These are phyloP conservation scores for Psilocybe cyanescens DNA, from an alignment of 768 basidiomycete species.

Conservation along the genomic window DNA sequence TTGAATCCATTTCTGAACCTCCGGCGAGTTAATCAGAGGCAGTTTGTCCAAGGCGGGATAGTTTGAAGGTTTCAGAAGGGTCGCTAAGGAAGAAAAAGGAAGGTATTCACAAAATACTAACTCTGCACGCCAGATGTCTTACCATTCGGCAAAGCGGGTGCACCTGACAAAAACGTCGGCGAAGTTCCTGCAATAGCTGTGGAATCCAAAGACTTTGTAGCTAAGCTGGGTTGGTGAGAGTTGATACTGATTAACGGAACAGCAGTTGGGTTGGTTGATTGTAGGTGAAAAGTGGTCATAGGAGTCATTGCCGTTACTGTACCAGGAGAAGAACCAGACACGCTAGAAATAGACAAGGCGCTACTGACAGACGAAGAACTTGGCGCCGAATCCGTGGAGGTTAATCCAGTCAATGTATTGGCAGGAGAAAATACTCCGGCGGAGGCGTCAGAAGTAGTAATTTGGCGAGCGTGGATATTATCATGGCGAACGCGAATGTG, in stretches of 20 bases:
- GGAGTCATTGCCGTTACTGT: background rate
- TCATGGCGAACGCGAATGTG: background rate
- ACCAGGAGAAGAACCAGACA: conserved; percentile 7
- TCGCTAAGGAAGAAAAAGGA: conserved; percentile 33
- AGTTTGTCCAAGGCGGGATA: conserved; percentile 70
- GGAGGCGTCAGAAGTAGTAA: conserved; percentile 24
- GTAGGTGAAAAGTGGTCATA: conserved; percentile 1
- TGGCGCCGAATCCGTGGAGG: background rate
- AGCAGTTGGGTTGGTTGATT: conserved; percentile 62
- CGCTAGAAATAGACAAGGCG: background rate
- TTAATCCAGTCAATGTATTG: no score
- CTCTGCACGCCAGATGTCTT: conserved; percentile 18
- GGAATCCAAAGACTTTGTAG: conserved; percentile 48
- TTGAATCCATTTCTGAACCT: conserved; percentile 72
- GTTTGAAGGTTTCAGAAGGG: conserved; percentile 47
- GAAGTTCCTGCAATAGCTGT: conserved; percentile 53
- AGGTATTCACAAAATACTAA: background rate
- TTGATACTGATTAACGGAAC: conserved; percentile 56
- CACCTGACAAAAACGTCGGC: conserved; percentile 55
- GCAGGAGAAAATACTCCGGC: conserved; percentile 1
- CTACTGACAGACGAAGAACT: background rate
- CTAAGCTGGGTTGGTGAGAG: conserved; percentile 41
- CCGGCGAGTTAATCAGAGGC: conserved; percentile 61
- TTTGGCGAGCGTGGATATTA: conserved; percentile 21
- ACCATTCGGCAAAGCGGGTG: conserved; percentile 64